phyloP scores from a whole-genome alignment of 306 rosid genomes.

The Alnus rubra region DNA sequence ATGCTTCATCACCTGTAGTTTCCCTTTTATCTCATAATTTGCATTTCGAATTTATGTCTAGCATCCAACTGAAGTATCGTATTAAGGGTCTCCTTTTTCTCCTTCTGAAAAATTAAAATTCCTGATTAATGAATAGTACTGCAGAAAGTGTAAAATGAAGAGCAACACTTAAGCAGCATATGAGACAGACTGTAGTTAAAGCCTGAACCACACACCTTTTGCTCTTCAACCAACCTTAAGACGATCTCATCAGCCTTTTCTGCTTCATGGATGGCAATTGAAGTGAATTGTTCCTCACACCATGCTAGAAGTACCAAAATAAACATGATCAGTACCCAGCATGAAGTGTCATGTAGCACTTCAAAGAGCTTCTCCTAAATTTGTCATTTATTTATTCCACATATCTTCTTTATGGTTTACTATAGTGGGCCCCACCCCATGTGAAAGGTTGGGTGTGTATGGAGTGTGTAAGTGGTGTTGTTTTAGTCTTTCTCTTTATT shows the following conservation, averaged over 20 bases:
- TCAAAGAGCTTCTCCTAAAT: too few species aligned
- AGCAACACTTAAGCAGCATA: not conserved
- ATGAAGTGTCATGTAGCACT: too few species aligned
- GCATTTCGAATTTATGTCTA: slow-evolving; percentile 90
- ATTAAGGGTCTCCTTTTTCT: slow-evolving; percentile 76
- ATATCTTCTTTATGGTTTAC: too few species aligned
- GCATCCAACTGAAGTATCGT: slow-evolving; percentile 84
- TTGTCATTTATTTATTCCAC: too few species aligned
- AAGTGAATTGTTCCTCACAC: slow-evolving; percentile 73
- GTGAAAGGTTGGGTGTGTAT: too few species aligned
- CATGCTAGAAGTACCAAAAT: slow-evolving; percentile 80
- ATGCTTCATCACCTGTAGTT: slow-evolving; percentile 91
- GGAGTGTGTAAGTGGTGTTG: too few species aligned
- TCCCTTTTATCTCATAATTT: slow-evolving; percentile 87
- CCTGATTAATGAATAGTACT: slow-evolving; percentile 24
- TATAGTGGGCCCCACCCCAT: too few species aligned
- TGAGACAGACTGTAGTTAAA: slow-evolving; percentile 15
- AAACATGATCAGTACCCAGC: too few species aligned
- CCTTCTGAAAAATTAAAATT: too few species aligned
- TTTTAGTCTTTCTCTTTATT: too few species aligned
- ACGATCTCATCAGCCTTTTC: slow-evolving; percentile 80
- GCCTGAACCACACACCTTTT: slow-evolving; percentile 55
- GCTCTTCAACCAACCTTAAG: slow-evolving; percentile 81
- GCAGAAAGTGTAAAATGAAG: slow-evolving; percentile 14
- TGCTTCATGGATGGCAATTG: slow-evolving; percentile 79